Evolutionary conservation across 768 basidiomycete genomes (phyloP).

Genomic region (Kwoniella dejecticola): DNA sequence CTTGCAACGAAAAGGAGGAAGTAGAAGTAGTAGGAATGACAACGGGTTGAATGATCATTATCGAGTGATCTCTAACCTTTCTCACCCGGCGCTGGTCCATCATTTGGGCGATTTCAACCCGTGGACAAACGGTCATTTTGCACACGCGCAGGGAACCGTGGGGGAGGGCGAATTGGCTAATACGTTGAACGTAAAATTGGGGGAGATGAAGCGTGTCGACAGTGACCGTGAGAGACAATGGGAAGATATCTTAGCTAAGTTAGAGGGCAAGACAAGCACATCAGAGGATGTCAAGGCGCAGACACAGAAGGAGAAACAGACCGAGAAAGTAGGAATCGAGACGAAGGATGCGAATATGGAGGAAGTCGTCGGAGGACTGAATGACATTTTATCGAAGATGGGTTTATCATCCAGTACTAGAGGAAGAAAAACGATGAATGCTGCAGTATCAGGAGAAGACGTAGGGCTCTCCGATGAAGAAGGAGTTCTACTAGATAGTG

Average conservation of each 20-base stretch:
- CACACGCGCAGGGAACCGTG: too few relatives aligned
- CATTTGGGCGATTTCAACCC: slow-evolving; percentile 17
- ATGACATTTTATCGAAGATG: slow-evolving; percentile 16
- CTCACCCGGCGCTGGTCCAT: slow-evolving; percentile 24
- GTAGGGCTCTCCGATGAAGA: slow-evolving; percentile 38
- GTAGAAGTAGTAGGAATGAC: neutral
- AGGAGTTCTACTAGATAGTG: slow-evolving; percentile 59
- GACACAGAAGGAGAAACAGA: too few relatives aligned
- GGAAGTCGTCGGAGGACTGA: slow-evolving; percentile 26
- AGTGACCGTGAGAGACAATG: slow-evolving; percentile 62
- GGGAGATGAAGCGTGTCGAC: slow-evolving; percentile 5
- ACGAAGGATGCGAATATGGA: slow-evolving; percentile 23
- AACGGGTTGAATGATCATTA: slow-evolving; percentile 25
- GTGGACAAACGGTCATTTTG: neutral
- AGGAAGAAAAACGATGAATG: slow-evolving; percentile 14
- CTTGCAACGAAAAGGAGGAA: neutral
- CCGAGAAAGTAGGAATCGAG: too few relatives aligned
- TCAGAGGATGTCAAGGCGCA: too few relatives aligned
- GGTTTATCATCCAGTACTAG: slow-evolving; percentile 6
- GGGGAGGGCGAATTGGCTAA: neutral
- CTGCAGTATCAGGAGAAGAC: slow-evolving; percentile 1
- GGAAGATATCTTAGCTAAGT: slow-evolving; percentile 67
- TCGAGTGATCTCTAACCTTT: slow-evolving; percentile 17
- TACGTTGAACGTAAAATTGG: neutral
- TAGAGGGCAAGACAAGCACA: slow-evolving; percentile 56